Conservation (phyloP, 2,329 filamentous ascomycete species). For the Pseudogymnoascus sp. region DNA sequence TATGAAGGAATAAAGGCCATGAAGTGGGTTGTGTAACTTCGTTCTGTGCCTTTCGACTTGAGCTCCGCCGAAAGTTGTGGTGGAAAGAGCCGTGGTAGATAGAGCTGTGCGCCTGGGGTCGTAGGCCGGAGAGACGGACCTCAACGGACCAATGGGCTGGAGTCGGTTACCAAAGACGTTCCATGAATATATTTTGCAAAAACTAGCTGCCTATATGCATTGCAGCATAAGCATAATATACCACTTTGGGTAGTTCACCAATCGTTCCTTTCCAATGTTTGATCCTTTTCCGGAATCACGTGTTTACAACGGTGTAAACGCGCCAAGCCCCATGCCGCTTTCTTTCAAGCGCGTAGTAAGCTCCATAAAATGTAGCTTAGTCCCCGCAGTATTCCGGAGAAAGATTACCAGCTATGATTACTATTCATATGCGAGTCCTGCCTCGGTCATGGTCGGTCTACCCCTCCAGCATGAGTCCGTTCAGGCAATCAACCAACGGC, state of each 20-base stretch:
- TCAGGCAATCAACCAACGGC: background rate
- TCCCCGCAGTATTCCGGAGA: background rate
- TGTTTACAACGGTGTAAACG: background rate
- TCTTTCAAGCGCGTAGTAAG: background rate
- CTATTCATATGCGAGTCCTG: background rate
- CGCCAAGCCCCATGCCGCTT: background rate
- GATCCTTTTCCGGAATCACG: background rate
- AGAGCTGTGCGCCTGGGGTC: too few relatives aligned
- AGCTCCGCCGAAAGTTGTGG: too few relatives aligned
- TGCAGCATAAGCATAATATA: background rate
- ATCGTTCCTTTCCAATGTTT: background rate
- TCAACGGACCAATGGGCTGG: background rate
- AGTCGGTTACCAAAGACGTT: background rate
- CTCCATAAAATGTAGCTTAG: background rate
- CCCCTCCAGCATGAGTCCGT: background rate
- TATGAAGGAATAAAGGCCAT: slow-evolving; percentile 13
- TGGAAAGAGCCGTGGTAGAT: too few relatives aligned
- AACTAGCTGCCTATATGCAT: background rate
- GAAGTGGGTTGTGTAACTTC: background rate
- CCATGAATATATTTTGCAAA: background rate
- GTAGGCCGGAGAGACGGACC: background rate
- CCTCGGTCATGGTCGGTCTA: background rate
- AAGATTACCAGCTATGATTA: background rate
- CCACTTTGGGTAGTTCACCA: background rate
- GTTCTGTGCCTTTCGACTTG: background rate